Conservation (phyloP, 805 yeast genomes). For the Starmerella roubikii region DNA sequence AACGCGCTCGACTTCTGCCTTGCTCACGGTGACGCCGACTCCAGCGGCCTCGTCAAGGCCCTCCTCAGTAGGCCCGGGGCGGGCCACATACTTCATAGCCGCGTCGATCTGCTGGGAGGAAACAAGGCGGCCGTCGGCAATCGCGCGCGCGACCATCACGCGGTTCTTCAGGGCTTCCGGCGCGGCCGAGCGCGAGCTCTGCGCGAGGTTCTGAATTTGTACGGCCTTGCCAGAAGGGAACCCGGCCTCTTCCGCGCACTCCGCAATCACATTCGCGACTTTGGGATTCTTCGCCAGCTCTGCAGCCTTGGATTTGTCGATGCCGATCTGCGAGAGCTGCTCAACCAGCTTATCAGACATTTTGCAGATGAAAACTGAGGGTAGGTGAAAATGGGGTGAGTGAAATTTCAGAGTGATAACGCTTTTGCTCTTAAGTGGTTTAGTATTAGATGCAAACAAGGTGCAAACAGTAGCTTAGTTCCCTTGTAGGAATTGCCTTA, state of each 20-base stretch:
- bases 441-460: too few relatives aligned
- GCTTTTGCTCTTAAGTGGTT: too few relatives aligned
- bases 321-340: slow-evolving; percentile 18
- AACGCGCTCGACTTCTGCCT: slow-evolving; percentile 45
- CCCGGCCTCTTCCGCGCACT: slow-evolving; percentile 38
- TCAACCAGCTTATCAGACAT: slow-evolving; percentile 13
- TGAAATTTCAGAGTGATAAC: too few relatives aligned
- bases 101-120: slow-evolving; percentile 61
- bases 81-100: slow-evolving; percentile 58
- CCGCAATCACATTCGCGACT: slow-evolving; percentile 55
- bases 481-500: too few relatives aligned
- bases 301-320: slow-evolving; percentile 37
- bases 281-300: slow-evolving; percentile 80
- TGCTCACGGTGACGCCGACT: slow-evolving; percentile 68
- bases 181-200: slow-evolving; percentile 39
- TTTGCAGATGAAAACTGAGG: too few relatives aligned
- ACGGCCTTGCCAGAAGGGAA: slow-evolving; percentile 41
- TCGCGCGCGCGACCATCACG: slow-evolving; percentile 42
- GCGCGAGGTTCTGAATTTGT: slow-evolving; percentile 65
- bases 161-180: slow-evolving; percentile 33
- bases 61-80: slow-evolving; percentile 32
- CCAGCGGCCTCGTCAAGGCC: slow-evolving; percentile 47
- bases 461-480: too few relatives aligned
- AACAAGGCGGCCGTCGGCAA: slow-evolving; percentile 49
- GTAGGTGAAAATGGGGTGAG: too few relatives aligned